A percentile compares a stretch with the other conserved stretches of the same genome.
Evolutionary conservation across 75 land plant genomes (phyloP).

Genomic region (Ceratopteris richardii): DNA sequence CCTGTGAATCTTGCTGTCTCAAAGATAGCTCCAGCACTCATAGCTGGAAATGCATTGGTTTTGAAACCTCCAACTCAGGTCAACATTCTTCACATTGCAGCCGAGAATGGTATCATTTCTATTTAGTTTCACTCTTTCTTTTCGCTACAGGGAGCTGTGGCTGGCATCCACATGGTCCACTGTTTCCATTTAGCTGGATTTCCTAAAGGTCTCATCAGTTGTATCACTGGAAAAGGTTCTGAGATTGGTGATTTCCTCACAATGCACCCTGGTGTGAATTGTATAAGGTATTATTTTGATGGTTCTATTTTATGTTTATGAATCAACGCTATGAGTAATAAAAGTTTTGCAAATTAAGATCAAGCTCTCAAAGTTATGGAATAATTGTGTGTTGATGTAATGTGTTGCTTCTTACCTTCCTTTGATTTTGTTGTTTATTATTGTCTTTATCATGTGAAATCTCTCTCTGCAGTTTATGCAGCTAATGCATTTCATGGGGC

Average conservation of each 20-base stretch:
- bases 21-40: conserved; percentile 84
- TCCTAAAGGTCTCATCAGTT: conserved; percentile 78
- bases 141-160: conserved; percentile 71
- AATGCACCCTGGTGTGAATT: conserved; percentile 80
- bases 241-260: conserved; percentile 90
- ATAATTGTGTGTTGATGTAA: too few species aligned
- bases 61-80: conserved; percentile 97
- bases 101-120: background rate
- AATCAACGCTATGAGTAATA: too few species aligned
- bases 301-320: too few species aligned
- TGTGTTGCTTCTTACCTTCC: too few species aligned
- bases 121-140: background rate
- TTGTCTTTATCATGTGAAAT: too few species aligned
- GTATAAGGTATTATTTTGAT: too few species aligned
- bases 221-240: conserved; percentile 84
- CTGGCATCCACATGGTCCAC: conserved; percentile 80
- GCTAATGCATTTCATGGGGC: too few species aligned
- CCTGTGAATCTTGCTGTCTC: conserved; percentile 92
- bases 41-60: conserved; percentile 80
- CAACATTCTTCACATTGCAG: conserved; percentile 1
- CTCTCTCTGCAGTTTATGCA: too few species aligned
- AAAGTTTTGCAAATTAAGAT: too few species aligned
- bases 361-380: too few species aligned
- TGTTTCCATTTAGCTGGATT: conserved; percentile 91
- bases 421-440: too few species aligned